Conservation (phyloP, 2,329 filamentous ascomycete genomes). For the Dactylellina cionopaga region DNA sequence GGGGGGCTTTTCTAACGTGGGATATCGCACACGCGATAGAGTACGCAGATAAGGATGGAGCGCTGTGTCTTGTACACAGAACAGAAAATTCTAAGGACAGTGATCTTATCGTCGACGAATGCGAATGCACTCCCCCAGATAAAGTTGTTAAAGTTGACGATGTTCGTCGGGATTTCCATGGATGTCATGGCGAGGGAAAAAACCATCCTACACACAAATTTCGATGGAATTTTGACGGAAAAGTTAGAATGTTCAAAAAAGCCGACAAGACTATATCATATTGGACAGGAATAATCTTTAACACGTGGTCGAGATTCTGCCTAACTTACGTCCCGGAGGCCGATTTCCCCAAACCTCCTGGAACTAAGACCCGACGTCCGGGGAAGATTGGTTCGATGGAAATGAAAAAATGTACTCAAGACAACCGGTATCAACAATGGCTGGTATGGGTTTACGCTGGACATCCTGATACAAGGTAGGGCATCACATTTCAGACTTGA, state of each 20-base stretch:
- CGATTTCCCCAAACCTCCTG: background rate
- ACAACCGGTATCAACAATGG: background rate
- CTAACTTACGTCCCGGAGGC: background rate
- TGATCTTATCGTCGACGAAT: background rate
- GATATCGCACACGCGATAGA: too few relatives aligned
- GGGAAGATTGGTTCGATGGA: background rate
- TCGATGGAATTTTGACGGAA: constrained; percentile 20
- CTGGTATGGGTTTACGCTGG: constrained; percentile 14
- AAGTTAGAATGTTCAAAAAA: constrained; percentile 5
- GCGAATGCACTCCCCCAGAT: background rate
- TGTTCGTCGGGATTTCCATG: too few relatives aligned
- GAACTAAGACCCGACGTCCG: background rate
- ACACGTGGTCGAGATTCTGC: background rate
- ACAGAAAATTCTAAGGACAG: too few relatives aligned
- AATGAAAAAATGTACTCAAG: background rate
- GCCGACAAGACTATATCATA: background rate
- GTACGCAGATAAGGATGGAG: too few relatives aligned
- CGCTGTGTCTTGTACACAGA: too few relatives aligned
- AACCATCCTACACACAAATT: background rate
- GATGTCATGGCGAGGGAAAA: background rate
- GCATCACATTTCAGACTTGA: background rate
- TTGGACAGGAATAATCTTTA: constrained; percentile 11
- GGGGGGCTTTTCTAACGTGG: too few relatives aligned
- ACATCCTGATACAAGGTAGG: constrained; percentile 8
- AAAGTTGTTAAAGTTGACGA: too few relatives aligned